Evolutionary conservation across 1,139 yeast species (phyloP), one percentile per base, ranked within the genome.

Genomic region (Hansenula sp.): DNA sequence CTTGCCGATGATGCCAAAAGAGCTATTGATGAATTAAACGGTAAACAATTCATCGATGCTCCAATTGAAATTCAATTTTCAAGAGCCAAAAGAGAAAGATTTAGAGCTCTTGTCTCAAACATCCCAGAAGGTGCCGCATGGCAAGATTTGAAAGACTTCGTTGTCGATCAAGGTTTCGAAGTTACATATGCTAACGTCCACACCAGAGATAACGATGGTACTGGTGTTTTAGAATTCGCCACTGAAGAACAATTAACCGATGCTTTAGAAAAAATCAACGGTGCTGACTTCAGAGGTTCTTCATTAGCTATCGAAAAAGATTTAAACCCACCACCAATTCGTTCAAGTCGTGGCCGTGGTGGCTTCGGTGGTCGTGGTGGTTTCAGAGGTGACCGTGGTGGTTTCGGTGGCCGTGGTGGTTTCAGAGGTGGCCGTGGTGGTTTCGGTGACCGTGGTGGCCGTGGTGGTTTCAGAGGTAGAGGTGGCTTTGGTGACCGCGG

Each of bases 91-190:
- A 77, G 82, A 62, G 88, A 88, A 59, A 82, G 84, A 68, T 79
- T 68, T 69, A 79, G 94, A 72, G 79, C 83, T 47, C 77, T 81
- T 61, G 77, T 85, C 33, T 67, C 77, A 54, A 79, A 79, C 66
- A 72, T 85, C 59, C 90, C 90, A 54, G 85, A 81, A 55, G 82
- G 83, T 50, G 76, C 87, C 46, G 83, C 89, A 43, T 85, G 94
- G 94, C 93, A 85, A 73, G 91, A 84, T 61, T 76, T 85, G 61
- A 85, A 85, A 67, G 94, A 85, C 67, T 79, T 81, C 59, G 85
- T 84, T 52, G 72, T 88, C 64, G 91, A 84, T 52, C 80, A 80
- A 57, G 79, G 76, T 53, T 66, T 75, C 55, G 77, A 79, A 50
- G 86, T 90, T 47, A 77, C 82, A 40, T 85, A 82, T 65, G 86